Percentiles rank a stretch among this genome's conserved stretches.
phyloP scores from a whole-genome alignment of 2,329 filamentous ascomycete species.

The Aspergillus sclerotialis region DNA sequence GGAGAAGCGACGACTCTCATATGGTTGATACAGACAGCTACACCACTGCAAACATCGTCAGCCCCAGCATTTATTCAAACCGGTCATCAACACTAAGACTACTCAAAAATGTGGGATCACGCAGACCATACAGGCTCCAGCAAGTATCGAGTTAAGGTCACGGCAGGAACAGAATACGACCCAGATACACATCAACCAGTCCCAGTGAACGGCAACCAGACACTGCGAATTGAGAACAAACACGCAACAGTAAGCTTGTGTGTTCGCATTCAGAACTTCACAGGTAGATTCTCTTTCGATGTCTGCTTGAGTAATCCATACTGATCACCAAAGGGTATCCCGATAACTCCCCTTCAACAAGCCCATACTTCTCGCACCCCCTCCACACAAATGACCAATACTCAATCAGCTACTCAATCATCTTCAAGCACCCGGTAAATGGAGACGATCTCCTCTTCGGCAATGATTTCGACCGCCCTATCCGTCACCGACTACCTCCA shows the following conservation, averaged over 20 bases:
- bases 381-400: slow-evolving; percentile 73
- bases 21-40: too few species aligned
- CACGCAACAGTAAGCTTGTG: slow-evolving; percentile 62
- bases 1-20: too few species aligned
- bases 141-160: slow-evolving; percentile 68
- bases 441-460: slow-evolving; percentile 78
- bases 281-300: slow-evolving; percentile 21
- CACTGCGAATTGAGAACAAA: slow-evolving; percentile 56
- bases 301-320: neutral
- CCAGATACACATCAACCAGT: slow-evolving; percentile 63
- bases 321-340: slow-evolving; percentile 55
- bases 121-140: too few species aligned
- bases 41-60: too few species aligned
- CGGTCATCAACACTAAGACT: too few species aligned
- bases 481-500: slow-evolving; percentile 76
- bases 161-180: slow-evolving; percentile 73
- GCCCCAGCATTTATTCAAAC: too few species aligned
- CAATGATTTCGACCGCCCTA: slow-evolving; percentile 90
- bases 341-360: slow-evolving; percentile 58
- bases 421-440: slow-evolving; percentile 59
- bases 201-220: slow-evolving; percentile 63
- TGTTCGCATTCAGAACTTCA: slow-evolving; percentile 64
- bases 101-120: too few species aligned
- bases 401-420: slow-evolving; percentile 72
- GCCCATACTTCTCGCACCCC: slow-evolving; percentile 68